Conservation (phyloP, 2,329 filamentous ascomycete genomes). For the Cytospora piceae region DNA sequence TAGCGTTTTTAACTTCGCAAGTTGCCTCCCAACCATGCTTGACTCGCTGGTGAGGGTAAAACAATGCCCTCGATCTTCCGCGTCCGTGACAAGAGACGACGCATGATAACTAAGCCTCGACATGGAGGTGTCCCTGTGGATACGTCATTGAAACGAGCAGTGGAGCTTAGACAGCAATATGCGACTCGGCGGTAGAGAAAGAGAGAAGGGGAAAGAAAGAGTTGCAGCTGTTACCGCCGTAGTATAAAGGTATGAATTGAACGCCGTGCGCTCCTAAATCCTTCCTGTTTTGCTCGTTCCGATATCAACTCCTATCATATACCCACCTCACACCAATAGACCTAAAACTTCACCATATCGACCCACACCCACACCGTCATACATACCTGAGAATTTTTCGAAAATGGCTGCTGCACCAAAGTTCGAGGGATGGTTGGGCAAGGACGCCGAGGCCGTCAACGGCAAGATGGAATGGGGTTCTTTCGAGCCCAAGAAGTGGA, state of each 20-base stretch:
- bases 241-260: neutral
- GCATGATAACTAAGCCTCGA: too few species aligned
- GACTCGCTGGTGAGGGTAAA: neutral
- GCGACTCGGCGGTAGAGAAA: neutral
- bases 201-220: neutral
- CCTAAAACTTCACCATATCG: neutral
- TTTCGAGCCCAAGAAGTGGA: constrained; percentile 62
- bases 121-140: neutral
- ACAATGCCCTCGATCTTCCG: neutral
- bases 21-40: neutral
- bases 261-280: too few species aligned
- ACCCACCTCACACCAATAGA: neutral
- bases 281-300: neutral
- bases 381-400: neutral
- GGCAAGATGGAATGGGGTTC: constrained; percentile 56
- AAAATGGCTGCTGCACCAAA: constrained; percentile 43
- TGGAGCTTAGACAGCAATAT: neutral
- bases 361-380: neutral
- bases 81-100: neutral
- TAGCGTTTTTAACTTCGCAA: neutral
- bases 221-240: neutral
- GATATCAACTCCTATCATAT: neutral
- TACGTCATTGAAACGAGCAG: constrained; percentile 20
- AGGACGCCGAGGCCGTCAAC: constrained; percentile 42
- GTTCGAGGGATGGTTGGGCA: constrained; percentile 52